phyloP scores from a whole-genome alignment of 208 protist genomes.

The Trypanosoma congolense region DNA sequence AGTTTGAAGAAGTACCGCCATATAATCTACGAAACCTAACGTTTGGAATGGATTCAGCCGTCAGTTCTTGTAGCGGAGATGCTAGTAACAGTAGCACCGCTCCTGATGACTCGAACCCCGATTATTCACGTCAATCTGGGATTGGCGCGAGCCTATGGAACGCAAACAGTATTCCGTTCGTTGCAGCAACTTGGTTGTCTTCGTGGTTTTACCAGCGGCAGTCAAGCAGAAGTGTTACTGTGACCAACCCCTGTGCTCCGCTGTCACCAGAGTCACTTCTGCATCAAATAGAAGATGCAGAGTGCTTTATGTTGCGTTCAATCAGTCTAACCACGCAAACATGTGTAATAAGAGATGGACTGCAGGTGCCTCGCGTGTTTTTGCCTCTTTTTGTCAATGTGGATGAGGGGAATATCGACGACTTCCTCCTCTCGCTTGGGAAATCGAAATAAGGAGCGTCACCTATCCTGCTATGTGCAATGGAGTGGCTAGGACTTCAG shows the following conservation, averaged over 20 bases:
- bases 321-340: background rate
- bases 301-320: conserved; percentile 10
- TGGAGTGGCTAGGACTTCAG: too few relatives aligned
- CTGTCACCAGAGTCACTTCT: conserved; percentile 1
- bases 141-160: background rate
- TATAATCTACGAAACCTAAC: conserved; percentile 22
- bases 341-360: conserved; percentile 1
- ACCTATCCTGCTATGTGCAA: too few relatives aligned
- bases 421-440: background rate
- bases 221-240: conserved; percentile 4
- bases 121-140: background rate
- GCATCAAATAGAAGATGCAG: conserved; percentile 14
- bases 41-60: conserved; percentile 4
- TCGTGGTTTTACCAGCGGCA: conserved; percentile 18
- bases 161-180: conserved; percentile 1
- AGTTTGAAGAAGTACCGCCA: conserved; percentile 11
- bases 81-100: conserved; percentile 1
- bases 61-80: background rate
- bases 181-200: conserved; percentile 14
- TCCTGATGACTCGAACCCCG: background rate
- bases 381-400: conserved; percentile 12
- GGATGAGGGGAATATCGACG: conserved; percentile 12
- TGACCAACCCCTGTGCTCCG: conserved; percentile 20
- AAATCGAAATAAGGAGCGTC: too few relatives aligned
- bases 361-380: background rate